These are phyloP conservation scores for Myochromella boudieri DNA, from an alignment of 768 basidiomycete genomes.

Conservation along the genomic window DNA sequence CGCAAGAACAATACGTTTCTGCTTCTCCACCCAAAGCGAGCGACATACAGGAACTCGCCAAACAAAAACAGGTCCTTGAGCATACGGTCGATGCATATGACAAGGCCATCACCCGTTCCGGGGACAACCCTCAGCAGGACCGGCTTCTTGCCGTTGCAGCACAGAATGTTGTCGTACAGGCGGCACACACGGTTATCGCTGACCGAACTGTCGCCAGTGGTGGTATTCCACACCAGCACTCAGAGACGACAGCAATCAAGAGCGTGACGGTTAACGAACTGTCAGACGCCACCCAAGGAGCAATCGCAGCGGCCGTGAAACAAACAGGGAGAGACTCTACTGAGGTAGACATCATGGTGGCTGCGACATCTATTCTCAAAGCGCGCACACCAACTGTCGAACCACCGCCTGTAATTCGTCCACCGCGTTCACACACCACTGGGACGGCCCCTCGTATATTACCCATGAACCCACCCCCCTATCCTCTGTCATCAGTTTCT, in stretches of 20 bases:
- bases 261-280: constrained; percentile 52
- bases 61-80: constrained; percentile 78
- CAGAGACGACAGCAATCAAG: constrained; percentile 43
- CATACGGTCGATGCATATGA: constrained; percentile 75
- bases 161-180: constrained; percentile 79
- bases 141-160: constrained; percentile 72
- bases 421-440: constrained; percentile 19
- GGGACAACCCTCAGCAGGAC: constrained; percentile 49
- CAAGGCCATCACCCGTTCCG: constrained; percentile 51
- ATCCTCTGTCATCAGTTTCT: constrained; percentile 36
- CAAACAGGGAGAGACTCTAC: constrained; percentile 70
- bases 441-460: constrained; percentile 22
- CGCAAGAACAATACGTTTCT: constrained; percentile 63
- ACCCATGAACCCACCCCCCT: constrained; percentile 18
- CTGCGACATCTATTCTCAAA: constrained; percentile 56
- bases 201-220: constrained; percentile 43
- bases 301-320: constrained; percentile 82
- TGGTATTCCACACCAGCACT: constrained; percentile 34
- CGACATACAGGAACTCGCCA: constrained; percentile 67
- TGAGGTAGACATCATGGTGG: constrained; percentile 80
- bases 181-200: constrained; percentile 66
- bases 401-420: constrained; percentile 18
- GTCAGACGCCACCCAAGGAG: constrained; percentile 55
- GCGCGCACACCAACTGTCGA: constrained; percentile 34
- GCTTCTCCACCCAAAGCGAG: constrained; percentile 42